Conservation (phyloP, 108 stramenopile genomes). For the Aurantiochytrium sp. region DNA sequence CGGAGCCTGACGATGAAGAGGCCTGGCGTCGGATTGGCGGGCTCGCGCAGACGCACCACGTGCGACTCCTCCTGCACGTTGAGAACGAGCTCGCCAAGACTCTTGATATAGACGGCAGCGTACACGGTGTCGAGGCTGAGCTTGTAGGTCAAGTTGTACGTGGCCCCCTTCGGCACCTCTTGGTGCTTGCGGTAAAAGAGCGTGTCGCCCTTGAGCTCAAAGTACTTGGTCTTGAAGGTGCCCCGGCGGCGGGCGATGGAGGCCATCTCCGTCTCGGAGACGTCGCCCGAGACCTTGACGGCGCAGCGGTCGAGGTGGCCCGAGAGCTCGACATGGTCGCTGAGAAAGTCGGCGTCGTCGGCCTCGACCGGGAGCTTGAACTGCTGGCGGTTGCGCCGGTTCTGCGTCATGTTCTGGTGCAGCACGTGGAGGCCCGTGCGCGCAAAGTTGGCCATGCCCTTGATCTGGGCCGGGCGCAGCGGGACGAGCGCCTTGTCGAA, state of each 20-base stretch:
- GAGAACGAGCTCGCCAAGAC: not conserved
- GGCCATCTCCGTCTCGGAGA: not conserved
- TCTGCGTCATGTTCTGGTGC: conserved; percentile 14
- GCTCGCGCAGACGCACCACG: conserved; percentile 1
- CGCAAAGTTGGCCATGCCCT: not conserved
- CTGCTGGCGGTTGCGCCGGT: not conserved
- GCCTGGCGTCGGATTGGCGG: not conserved
- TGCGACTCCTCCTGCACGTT: conserved; percentile 15
- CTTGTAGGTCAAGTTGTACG: conserved; percentile 22
- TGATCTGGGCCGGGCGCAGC: not conserved
- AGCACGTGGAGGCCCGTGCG: not conserved
- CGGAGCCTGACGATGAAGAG: not conserved
- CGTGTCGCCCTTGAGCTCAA: conserved; percentile 24
- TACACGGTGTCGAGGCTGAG: conserved; percentile 26
- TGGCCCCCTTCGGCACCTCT: not conserved
- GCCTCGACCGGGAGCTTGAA: not conserved
- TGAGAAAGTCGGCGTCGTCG: not conserved
- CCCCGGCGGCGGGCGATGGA: not conserved
- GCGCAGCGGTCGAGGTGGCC: conserved; percentile 19
- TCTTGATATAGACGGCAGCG: not conserved
- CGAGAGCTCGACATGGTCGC: not conserved
- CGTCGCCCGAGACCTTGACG: not conserved
- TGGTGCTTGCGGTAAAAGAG: conserved; percentile 30
- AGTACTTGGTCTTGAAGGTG: conserved; percentile 19
- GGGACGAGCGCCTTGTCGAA: not conserved